Conservation (phyloP, 768 basidiomycete genomes). For the Lenzites betulinus region DNA sequence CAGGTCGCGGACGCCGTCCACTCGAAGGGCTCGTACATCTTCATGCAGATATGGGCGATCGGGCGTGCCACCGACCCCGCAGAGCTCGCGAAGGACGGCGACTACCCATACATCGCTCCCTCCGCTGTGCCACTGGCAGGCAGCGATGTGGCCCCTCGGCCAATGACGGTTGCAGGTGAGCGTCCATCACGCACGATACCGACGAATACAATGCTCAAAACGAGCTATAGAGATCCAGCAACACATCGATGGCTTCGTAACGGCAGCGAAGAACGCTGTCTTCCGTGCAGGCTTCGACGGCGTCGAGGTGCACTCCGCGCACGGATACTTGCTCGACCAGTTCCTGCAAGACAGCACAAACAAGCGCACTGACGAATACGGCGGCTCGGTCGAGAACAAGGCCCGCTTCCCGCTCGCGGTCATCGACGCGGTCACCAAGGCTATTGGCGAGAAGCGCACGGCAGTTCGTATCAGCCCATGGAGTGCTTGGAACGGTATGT, state of each 20-base stretch:
- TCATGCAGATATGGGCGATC: slow-evolving; percentile 57
- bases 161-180: too few relatives aligned
- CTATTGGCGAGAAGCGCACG: slow-evolving; percentile 42
- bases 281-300: not conserved
- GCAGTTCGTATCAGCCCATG: slow-evolving; percentile 42
- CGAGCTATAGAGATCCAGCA: slow-evolving; percentile 7
- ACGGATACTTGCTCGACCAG: slow-evolving; percentile 41
- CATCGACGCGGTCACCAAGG: slow-evolving; percentile 37
- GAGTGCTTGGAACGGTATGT: slow-evolving; percentile 9
- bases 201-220: too few relatives aligned
- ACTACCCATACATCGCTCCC: slow-evolving; percentile 35
- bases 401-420: slow-evolving; percentile 47
- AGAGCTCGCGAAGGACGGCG: slow-evolving; percentile 38
- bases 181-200: too few relatives aligned
- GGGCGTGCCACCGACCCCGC: slow-evolving; percentile 42
- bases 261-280: not conserved
- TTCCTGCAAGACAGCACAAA: too few relatives aligned
- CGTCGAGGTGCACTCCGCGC: slow-evolving; percentile 24
- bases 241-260: not conserved
- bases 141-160: too few relatives aligned
- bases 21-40: slow-evolving; percentile 52
- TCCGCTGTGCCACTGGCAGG: too few relatives aligned
- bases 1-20: slow-evolving; percentile 61
- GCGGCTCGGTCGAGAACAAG: slow-evolving; percentile 49
- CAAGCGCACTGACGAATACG: slow-evolving; percentile 49